Evolutionary conservation across 2,329 filamentous ascomycete species (phyloP), one percentile per base, ranked within the genome.

Genomic region (Beauveria varroae): DNA sequence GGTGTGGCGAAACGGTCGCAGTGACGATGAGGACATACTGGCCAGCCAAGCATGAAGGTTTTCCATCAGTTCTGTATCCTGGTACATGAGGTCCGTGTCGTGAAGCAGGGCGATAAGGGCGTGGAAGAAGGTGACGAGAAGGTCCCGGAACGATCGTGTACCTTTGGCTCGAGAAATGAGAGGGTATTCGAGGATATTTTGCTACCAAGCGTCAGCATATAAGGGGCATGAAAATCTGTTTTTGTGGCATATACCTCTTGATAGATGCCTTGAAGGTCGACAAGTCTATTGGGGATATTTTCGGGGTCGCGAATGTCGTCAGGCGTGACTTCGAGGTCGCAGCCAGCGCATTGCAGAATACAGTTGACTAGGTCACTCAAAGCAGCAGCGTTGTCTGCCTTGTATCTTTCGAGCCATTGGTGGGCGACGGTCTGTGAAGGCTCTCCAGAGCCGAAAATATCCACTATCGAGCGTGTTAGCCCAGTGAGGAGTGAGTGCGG

Each of bases 1-100:
- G 0, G 95, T 99, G 74, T 99, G 95, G 65, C 95, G 85, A 75
- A 99, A 97, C 1, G 95, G 92, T 60, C 95, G 86, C 64, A 93
- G 87, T 4, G 86, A 83, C 0, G 92, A 93, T 4, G 91, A 95
- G 3, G 93, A 95, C 88, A 99, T 91, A 63, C 90, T 89, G 44
- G 87, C 88, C 63, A 97, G 81, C 95, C 95, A 99, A 62, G 90
- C 82, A 67, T 92, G 86, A 53, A 98, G 83, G 70, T 96, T 96
- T 71, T 97, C 92, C 69, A 96, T 86, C 56, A 99, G 79, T 34
- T 87, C 83, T 41, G 80, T 76, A 64, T 96, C 89, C 50, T 83
- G 86, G 76, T 96, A 96, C 56, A 99, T 77, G 22, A 90, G 76
- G 26, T 89, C 89, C n/a, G 89, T 89, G 67, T 91, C 86, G 69